Evolutionary conservation across 106 monocot genomes (phyloP).

Genomic region (Dendrobium officinale): DNA sequence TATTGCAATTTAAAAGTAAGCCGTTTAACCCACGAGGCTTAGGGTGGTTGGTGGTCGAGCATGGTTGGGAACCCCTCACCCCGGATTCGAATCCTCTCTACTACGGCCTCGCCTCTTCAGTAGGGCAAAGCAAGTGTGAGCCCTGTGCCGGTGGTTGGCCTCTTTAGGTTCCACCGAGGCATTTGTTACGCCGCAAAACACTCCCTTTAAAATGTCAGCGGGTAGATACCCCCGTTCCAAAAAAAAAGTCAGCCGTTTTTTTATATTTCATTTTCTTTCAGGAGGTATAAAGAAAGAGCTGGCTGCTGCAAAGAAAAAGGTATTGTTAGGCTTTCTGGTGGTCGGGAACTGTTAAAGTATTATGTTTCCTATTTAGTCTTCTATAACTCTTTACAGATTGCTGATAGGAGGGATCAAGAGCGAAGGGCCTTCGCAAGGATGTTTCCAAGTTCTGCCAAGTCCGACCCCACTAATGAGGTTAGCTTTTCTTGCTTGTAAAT

Average conservation of each 20-base stretch:
- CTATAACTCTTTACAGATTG: conserved; percentile 35
- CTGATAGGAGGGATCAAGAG: conserved; percentile 60
- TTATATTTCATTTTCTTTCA: conserved; percentile 13
- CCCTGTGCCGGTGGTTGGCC: no score
- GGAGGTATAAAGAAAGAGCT: conserved; percentile 76
- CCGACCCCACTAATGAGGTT: conserved; percentile 19
- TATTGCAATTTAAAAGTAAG: background rate
- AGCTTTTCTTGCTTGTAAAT: background rate
- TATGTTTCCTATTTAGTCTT: background rate
- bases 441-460: conserved; percentile 38
- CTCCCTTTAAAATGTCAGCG: no score
- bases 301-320: conserved; percentile 73
- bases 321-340: background rate
- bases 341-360: background rate
- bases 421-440: conserved; percentile 62
- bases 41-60: no score
- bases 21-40: background rate
- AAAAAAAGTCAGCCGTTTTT: background rate
- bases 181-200: no score
- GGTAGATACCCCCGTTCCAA: no score
- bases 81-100: no score
- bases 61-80: no score
- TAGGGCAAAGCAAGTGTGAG: no score
- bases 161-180: no score
- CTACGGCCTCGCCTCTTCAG: no score